Percentiles rank a stretch among this genome's conserved stretches.
These are phyloP conservation scores for Ceriops decandra DNA, from an alignment of 345 rosid genomes.

Conservation along the genomic window DNA sequence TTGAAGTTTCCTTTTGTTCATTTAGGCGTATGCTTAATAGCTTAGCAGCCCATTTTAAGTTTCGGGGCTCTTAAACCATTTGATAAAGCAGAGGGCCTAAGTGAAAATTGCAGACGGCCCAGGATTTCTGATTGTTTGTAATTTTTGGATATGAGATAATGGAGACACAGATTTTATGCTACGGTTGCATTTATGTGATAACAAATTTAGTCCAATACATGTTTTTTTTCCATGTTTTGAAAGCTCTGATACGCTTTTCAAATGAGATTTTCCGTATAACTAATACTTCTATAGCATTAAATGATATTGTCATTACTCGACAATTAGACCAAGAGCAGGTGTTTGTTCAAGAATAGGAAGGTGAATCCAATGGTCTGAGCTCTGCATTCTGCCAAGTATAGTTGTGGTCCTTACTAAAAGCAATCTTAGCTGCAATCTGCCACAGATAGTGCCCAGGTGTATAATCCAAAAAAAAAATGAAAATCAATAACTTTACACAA, in stretches of 20 bases:
- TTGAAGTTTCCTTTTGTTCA: background rate
- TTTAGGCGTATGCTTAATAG: too few relatives aligned
- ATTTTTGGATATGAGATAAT: background rate
- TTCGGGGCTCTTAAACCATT: constrained; percentile 7
- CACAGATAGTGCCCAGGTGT: constrained; percentile 13
- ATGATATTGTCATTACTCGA: background rate
- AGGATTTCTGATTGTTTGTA: background rate
- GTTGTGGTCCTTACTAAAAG: constrained; percentile 15
- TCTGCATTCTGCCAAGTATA: background rate
- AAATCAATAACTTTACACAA: background rate
- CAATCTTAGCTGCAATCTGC: constrained; percentile 10
- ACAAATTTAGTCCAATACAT: background rate
- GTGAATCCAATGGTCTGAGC: background rate
- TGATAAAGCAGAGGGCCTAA: constrained; percentile 1
- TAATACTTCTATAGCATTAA: background rate
- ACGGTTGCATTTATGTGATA: background rate
- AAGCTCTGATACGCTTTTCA: background rate
- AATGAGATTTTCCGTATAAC: background rate
- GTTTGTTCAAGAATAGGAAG: background rate
- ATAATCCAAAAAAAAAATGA: constrained; percentile 11
- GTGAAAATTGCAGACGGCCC: background rate
- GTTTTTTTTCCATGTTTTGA: background rate
- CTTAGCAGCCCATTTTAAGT: background rate
- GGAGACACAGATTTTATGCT: background rate
- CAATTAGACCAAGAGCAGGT: background rate